A percentile compares a stretch with the other conserved stretches of the same genome.
phyloP scores from a whole-genome alignment of 2,329 filamentous ascomycete genomes.

The Botrytis hyacinthi region DNA sequence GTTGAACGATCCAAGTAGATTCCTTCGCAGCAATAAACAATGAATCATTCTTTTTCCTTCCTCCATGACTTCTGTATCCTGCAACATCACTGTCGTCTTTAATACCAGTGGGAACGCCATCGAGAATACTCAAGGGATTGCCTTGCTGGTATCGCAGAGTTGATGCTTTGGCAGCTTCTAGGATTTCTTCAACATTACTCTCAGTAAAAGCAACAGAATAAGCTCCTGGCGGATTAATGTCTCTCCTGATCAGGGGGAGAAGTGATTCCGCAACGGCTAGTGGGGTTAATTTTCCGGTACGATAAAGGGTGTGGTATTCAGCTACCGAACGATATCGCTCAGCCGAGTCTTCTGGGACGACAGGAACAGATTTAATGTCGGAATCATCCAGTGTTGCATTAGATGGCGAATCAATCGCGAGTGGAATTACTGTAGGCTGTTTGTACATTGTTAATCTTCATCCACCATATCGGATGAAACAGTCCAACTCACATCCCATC shows the following conservation, averaged over 20 bases:
- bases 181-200: conserved; percentile 59
- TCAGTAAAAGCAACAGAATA: conserved; percentile 75
- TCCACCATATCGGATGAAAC: neutral
- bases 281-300: conserved; percentile 67
- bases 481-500: conserved; percentile 47
- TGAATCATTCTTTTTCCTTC: conserved; percentile 79
- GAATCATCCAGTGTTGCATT: conserved; percentile 38
- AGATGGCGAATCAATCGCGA: conserved; percentile 37
- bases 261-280: conserved; percentile 68
- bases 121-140: conserved; percentile 64
- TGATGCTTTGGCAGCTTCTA: conserved; percentile 68
- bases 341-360: conserved; percentile 43
- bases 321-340: conserved; percentile 65
- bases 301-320: conserved; percentile 77
- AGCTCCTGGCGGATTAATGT: conserved; percentile 51
- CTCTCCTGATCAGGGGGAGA: conserved; percentile 66
- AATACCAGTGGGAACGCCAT: conserved; percentile 79
- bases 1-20: conserved; percentile 69
- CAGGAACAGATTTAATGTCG: conserved; percentile 43
- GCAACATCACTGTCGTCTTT: conserved; percentile 79
- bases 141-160: conserved; percentile 69
- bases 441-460: conserved; percentile 1
- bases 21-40: conserved; percentile 65
- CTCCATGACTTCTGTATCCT: conserved; percentile 67
- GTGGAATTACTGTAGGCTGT: conserved; percentile 57